Percentiles rank a stretch among this genome's conserved stretches.
Evolutionary conservation across 169 alveolate genomes (phyloP).

Genomic region (Babesia caballi): DNA sequence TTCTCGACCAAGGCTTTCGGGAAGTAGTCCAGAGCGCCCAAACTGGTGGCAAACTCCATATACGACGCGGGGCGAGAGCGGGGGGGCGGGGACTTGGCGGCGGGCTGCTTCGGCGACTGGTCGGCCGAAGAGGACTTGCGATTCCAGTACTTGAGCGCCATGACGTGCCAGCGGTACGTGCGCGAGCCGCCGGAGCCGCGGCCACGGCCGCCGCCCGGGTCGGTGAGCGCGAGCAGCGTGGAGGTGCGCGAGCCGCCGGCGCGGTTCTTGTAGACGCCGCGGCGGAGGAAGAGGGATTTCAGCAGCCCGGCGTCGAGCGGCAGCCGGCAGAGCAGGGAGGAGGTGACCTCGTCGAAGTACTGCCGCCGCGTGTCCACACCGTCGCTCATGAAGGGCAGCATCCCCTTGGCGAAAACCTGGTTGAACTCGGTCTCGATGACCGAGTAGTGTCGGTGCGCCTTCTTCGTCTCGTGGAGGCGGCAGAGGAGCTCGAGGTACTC

Average conservation of each 20-base stretch:
- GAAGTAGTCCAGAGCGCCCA: neutral
- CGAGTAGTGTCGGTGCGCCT: neutral
- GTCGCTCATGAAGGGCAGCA: constrained; percentile 9
- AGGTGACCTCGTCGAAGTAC: constrained; percentile 40
- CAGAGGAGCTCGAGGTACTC: constrained; percentile 31
- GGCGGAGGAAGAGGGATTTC: constrained; percentile 23
- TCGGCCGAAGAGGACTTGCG: neutral
- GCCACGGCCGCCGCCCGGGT: neutral
- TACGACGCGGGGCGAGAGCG: neutral
- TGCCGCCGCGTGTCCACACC: neutral
- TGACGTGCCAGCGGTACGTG: neutral
- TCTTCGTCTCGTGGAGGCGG: neutral
- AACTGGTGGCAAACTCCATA: neutral
- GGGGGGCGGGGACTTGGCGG: neutral
- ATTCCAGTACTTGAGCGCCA: constrained; percentile 2
- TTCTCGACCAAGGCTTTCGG: neutral
- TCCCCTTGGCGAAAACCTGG: constrained; percentile 36
- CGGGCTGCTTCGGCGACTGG: neutral
- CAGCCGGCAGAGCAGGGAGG: constrained; percentile 30
- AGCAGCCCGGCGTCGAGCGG: constrained; percentile 42
- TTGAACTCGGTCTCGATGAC: constrained; percentile 17
- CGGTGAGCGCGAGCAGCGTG: neutral
- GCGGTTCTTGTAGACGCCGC: constrained; percentile 24
- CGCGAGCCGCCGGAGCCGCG: neutral
- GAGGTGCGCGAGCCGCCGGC: neutral